Evolutionary conservation across 495 filamentous ascomycete species (phyloP).

Genomic region (Durotheca rogersii): DNA sequence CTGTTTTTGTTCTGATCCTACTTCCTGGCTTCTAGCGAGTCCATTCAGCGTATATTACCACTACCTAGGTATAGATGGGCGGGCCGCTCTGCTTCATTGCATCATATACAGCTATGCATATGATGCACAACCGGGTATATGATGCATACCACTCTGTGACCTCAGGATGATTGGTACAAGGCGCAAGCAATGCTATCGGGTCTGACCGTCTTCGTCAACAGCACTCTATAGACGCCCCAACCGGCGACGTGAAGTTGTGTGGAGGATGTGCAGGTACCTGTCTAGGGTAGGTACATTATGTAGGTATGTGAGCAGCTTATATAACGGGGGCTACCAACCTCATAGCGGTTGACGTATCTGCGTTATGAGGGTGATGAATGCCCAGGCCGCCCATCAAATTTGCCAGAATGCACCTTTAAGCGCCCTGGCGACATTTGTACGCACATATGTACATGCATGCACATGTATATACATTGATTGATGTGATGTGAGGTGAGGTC

Average conservation of each 20-base stretch:
- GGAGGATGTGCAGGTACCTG: neutral
- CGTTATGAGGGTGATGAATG: too few relatives aligned
- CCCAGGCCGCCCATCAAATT: too few relatives aligned
- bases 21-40: too few relatives aligned
- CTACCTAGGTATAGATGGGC: neutral
- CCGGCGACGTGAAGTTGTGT: neutral
- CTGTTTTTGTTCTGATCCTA: too few relatives aligned
- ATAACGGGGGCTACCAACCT: too few relatives aligned
- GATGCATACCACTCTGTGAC: slow-evolving; percentile 19
- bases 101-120: slow-evolving; percentile 1
- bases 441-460: too few relatives aligned
- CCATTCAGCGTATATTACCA: too few relatives aligned
- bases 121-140: too few relatives aligned
- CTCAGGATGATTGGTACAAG: slow-evolving; percentile 8
- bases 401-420: neutral
- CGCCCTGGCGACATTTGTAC: neutral
- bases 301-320: neutral
- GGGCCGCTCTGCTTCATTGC: slow-evolving; percentile 8
- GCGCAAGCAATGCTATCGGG: slow-evolving; percentile 3
- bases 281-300: neutral
- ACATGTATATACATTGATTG: neutral
- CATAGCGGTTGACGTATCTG: too few relatives aligned
- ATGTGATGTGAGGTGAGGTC: too few relatives aligned
- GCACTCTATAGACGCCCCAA: too few relatives aligned
- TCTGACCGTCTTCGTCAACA: too few relatives aligned